Percentiles rank a stretch among this genome's conserved stretches.
These are phyloP conservation scores for Penicillium angulare DNA, from an alignment of 495 filamentous ascomycete genomes.

Conservation along the genomic window DNA sequence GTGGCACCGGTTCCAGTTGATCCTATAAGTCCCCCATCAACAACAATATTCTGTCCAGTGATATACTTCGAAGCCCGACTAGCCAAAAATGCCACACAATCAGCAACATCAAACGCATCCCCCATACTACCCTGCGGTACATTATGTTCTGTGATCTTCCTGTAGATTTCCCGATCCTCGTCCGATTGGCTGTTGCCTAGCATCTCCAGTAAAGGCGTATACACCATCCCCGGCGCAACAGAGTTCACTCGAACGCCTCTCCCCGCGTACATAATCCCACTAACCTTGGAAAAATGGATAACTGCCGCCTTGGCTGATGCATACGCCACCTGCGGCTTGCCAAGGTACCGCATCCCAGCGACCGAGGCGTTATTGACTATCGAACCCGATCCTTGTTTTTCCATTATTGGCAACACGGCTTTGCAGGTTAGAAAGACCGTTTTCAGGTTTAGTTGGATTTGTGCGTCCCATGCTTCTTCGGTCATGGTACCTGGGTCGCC, in stretches of 20 bases:
- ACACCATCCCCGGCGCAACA: constrained; percentile 47
- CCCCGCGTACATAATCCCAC: constrained; percentile 47
- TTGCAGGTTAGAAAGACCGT: constrained; percentile 45
- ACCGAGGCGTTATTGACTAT: constrained; percentile 46
- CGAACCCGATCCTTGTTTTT: constrained; percentile 36
- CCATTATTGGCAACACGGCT: constrained; percentile 45
- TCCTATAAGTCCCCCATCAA: constrained; percentile 21
- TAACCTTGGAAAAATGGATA: constrained; percentile 44
- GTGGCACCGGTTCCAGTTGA: constrained; percentile 15
- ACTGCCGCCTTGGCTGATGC: constrained; percentile 46
- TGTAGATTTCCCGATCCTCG: constrained; percentile 10
- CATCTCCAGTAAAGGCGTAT: constrained; percentile 38
- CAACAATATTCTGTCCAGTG: constrained; percentile 15
- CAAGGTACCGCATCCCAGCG: constrained; percentile 47
- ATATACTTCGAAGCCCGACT: constrained; percentile 11
- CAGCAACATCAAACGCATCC: constrained; percentile 18
- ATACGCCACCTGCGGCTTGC: constrained; percentile 50
- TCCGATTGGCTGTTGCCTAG: constrained; percentile 6
- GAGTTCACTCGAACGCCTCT: constrained; percentile 47
- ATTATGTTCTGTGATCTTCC: constrained; percentile 16
- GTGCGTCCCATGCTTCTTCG: constrained; percentile 47
- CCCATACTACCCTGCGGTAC: constrained; percentile 16
- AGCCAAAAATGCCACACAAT: constrained; percentile 14
- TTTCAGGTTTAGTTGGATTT: constrained; percentile 51
- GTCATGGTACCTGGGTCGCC: constrained; percentile 44